Base-by-base conservation (phyloP, 768 basidiomycete species). In the Mycena haematopus region DNA sequence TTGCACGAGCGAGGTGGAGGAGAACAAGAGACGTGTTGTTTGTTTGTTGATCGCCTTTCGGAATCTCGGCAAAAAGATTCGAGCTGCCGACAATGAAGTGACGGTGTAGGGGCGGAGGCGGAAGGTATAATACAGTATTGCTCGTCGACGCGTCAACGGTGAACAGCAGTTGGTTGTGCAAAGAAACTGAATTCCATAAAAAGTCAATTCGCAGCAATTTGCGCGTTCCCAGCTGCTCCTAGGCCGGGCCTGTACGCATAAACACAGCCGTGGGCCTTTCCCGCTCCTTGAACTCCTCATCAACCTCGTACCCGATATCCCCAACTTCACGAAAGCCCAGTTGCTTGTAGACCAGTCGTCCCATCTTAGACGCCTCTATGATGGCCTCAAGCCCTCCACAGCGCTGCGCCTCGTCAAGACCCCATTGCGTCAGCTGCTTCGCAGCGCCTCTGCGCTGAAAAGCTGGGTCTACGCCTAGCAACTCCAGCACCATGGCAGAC, bases 371-470 rank as follows among this genome's bases (percentile, higher is more conserved):
- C 9, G 21, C 44, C 44, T 45, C 44, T 21, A 3, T 45, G 21
- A 45, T 45, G 44, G 44, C 21, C 44, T 45, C 44, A 10, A 45
- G 7, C 44, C 44, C 44, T 45, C 44, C 44, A 22, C 21, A 21
- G 22, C 44, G 44, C 44, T 45, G 21, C 44, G 44, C 44, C 21
- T 45, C 44, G 44, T 45, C 44, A 17, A 45, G 44, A 45, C 44
- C 44, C 44, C 44, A 45, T 13, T 45, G 44, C 6, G 44, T 17
- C 19, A 45, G 11, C 44, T 14, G 7, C 5, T 21, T 22, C 10
- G 44, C 44, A 45, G 44, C 44, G 44, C 44, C 44, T 24, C 22
- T 45, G 44, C 44, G 44, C 44, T 45, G 44, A n/a, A 45, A 45
- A 24, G 44, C 44, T 6, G 44, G 44, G 44, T 45, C 44, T 45